Conservation (phyloP, 164 flowering plant genomes). For the Dillenia suffruticosa region DNA sequence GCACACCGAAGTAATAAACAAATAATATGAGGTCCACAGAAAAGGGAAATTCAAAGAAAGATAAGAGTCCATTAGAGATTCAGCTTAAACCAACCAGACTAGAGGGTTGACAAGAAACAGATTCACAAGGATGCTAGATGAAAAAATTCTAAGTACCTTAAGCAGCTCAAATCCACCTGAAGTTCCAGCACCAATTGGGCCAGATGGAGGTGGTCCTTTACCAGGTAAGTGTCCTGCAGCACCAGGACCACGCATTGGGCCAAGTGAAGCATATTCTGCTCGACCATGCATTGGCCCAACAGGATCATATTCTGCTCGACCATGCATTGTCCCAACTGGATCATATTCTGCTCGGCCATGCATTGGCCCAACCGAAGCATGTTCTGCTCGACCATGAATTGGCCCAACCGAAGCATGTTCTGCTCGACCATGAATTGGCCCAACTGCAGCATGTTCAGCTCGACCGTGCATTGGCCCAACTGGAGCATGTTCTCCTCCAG, state of each 20-base stretch:
- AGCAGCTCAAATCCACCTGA: constrained; percentile 35
- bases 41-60: neutral
- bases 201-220: constrained; percentile 32
- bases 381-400: constrained; percentile 3
- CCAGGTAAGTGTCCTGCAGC: constrained; percentile 30
- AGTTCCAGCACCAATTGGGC: constrained; percentile 29
- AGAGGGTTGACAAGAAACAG: neutral
- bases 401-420: constrained; percentile 37
- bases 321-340: constrained; percentile 28
- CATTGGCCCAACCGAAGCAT: too few relatives aligned
- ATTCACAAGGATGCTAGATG: neutral
- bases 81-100: neutral
- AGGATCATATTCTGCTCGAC: too few relatives aligned
- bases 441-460: too few relatives aligned
- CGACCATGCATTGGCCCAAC: constrained; percentile 13
- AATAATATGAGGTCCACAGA: neutral
- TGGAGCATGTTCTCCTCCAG: constrained; percentile 34
- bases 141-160: constrained; percentile 30
- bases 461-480: constrained; percentile 22
- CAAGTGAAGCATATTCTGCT: constrained; percentile 29
- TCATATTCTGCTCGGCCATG: constrained; percentile 30
- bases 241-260: constrained; percentile 34
- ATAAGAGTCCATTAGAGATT: neutral
- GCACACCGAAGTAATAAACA: neutral
- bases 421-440: constrained; percentile 16